Conservation (phyloP, 129 eudicot genomes). For the sunflower (Helianthus annuus) region HanXRQr2.0-SUNRISE NC_035436.2:183166719-183167218, state of each 20-base stretch:
- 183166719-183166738: too few species aligned
- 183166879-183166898: too few species aligned
- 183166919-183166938: too few species aligned
- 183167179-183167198: background rate
- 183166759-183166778: too few species aligned
- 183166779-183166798: too few species aligned
- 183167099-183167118: constrained; percentile 77
- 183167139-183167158: constrained; percentile 87
- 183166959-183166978: constrained; percentile 31
- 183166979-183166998: constrained; percentile 95
- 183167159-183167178: constrained; percentile 72
- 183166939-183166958: background rate
- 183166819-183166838: too few species aligned
- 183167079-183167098: constrained; percentile 92
- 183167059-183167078: constrained; percentile 90
- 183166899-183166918: too few species aligned
- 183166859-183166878: too few species aligned
- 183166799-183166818: too few species aligned
- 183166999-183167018: constrained; percentile 89
- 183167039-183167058: constrained; percentile 90
- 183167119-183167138: constrained; percentile 82
- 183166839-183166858: too few species aligned
- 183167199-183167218: background rate
- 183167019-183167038: constrained; percentile 92
- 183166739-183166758: too few species aligned